Conservation (phyloP, 2,329 filamentous ascomycete genomes). For the Fusarium sp. region DNA sequence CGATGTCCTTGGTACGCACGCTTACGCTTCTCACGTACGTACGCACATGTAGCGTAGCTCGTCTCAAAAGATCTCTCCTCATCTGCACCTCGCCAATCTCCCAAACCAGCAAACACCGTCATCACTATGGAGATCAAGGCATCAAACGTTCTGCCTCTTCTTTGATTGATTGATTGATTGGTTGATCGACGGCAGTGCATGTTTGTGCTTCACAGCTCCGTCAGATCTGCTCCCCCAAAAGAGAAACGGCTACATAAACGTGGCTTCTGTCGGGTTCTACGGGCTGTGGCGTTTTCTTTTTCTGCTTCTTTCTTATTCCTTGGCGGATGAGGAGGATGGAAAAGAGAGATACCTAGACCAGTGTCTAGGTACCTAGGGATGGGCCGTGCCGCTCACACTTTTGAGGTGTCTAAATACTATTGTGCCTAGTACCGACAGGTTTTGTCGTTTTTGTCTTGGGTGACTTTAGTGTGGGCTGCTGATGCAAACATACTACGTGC, state of each 20-base stretch:
- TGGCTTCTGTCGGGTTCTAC: conserved; percentile 13
- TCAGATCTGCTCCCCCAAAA: not conserved
- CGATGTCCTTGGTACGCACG: conserved; percentile 5
- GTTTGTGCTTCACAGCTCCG: conserved; percentile 3
- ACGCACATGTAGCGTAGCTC: not conserved
- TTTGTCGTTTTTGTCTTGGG: not conserved
- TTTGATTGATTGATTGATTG: no score
- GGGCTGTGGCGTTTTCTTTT: not conserved
- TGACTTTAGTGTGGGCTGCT: conserved; percentile 2
- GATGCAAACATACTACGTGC: not conserved
- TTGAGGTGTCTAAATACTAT: not conserved
- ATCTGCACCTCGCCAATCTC: not conserved
- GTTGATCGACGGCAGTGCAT: not conserved
- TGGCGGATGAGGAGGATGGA: not conserved
- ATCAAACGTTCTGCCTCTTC: not conserved
- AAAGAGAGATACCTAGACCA: not conserved
- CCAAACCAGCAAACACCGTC: not conserved
- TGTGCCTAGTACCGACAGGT: no score
- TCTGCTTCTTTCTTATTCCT: not conserved
- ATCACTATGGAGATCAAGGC: not conserved
- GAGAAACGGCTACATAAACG: conserved; percentile 2
- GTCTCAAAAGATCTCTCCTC: not conserved
- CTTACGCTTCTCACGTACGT: not conserved
- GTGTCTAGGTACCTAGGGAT: conserved; percentile 14
- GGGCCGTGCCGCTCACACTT: conserved; percentile 36